These are phyloP conservation scores for Coemansia asiatica DNA, from an alignment of 192 early-diverging fungal genomes.

Conservation along the genomic window DNA sequence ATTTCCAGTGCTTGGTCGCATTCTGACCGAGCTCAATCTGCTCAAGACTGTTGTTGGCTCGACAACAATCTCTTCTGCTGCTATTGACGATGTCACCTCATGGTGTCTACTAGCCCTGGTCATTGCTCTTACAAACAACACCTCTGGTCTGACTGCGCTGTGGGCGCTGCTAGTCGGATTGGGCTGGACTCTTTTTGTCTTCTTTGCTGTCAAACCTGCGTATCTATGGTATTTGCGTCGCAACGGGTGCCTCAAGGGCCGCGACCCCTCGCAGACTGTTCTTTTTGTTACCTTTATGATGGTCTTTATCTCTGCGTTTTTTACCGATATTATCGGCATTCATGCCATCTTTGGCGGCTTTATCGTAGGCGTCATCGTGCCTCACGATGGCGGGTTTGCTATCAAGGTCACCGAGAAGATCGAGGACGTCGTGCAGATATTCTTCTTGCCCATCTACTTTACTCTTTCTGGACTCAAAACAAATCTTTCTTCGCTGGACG, in stretches of 20 bases:
- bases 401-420: constrained; percentile 87
- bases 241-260: constrained; percentile 35
- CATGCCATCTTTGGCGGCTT: constrained; percentile 96
- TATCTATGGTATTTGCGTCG: constrained; percentile 36
- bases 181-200: constrained; percentile 70
- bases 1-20: constrained; percentile 94
- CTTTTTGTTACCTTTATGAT: constrained; percentile 75
- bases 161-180: constrained; percentile 77
- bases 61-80: constrained; percentile 80
- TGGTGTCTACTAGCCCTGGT: constrained; percentile 85
- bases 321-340: constrained; percentile 85
- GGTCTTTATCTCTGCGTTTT: constrained; percentile 71
- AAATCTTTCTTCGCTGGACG: constrained; percentile 71
- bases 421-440: constrained; percentile 82
- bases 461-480: constrained; percentile 91
- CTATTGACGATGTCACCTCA: constrained; percentile 83
- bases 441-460: constrained; percentile 93
- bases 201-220: constrained; percentile 68
- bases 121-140: constrained; percentile 80
- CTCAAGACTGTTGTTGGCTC: constrained; percentile 78
- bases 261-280: constrained; percentile 51
- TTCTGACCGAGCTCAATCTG: constrained; percentile 85
- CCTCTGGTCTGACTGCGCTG: constrained; percentile 67
- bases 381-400: constrained; percentile 86
- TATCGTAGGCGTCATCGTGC: constrained; percentile 80